Conservation (phyloP, 768 basidiomycete species). For the Tylopilus cervinicoccineus region DNA sequence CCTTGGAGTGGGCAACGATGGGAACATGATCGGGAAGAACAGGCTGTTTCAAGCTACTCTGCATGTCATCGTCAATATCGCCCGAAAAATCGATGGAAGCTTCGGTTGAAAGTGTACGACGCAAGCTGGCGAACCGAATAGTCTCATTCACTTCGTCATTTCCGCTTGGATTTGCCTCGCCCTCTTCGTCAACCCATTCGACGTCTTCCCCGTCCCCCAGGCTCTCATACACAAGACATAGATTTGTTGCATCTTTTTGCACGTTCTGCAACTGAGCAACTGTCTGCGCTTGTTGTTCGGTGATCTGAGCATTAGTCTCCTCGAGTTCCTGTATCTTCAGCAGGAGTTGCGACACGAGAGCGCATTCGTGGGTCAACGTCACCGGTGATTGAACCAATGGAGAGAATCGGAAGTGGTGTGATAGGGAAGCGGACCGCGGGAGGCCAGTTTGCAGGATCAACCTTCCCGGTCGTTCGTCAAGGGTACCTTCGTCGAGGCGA, state of each 20-base stretch:
- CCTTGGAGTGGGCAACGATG: constrained; percentile 23
- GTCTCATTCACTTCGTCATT: constrained; percentile 30
- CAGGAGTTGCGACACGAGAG: constrained; percentile 66
- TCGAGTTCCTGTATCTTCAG: constrained; percentile 76
- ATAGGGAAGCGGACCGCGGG: constrained; percentile 26
- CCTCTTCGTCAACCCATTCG: constrained; percentile 41
- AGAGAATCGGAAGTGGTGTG: constrained; percentile 16
- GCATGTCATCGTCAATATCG: constrained; percentile 21
- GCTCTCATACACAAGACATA: constrained; percentile 66
- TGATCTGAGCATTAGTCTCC: constrained; percentile 63
- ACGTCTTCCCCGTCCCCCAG: constrained; percentile 51
- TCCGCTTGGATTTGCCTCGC: constrained; percentile 29
- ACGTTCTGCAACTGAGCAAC: constrained; percentile 59
- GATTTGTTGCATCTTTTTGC: constrained; percentile 67
- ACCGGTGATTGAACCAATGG: constrained; percentile 11
- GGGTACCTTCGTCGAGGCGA: constrained; percentile 3
- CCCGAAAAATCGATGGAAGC: constrained; percentile 17
- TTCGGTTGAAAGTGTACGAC: constrained; percentile 23
- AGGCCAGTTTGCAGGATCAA: constrained; percentile 17
- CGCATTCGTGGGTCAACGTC: constrained; percentile 36
- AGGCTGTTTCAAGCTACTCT: constrained; percentile 22
- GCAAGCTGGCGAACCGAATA: constrained; percentile 29
- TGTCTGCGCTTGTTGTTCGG: constrained; percentile 61
- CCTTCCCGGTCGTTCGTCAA: constrained; percentile 17
- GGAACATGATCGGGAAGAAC: constrained; percentile 17